Conservation (phyloP, 768 basidiomycete genomes). For the Lenzites betulinus region DNA sequence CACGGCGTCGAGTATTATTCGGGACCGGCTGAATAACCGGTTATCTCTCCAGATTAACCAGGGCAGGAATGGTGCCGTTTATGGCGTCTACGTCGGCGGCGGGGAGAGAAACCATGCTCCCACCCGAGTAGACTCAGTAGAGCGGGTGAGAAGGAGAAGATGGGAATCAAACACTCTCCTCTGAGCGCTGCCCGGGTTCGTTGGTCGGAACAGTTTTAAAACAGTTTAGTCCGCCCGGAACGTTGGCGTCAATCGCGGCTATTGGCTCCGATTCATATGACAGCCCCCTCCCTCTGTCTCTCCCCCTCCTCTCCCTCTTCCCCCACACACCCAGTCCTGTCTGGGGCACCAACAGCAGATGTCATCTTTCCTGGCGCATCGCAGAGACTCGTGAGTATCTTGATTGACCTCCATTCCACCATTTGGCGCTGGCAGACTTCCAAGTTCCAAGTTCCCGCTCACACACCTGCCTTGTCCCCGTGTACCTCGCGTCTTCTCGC, state of each 20-base stretch:
- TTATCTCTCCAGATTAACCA: not conserved
- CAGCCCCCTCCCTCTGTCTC: constrained; percentile 2
- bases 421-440: not conserved
- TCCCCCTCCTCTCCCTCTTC: not conserved
- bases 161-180: too few relatives aligned
- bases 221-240: not conserved
- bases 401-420: not conserved
- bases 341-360: constrained; percentile 4
- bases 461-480: constrained; percentile 2
- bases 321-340: not conserved
- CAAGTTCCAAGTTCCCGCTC: constrained; percentile 5
- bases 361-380: constrained; percentile 17
- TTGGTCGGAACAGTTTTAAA: too few relatives aligned
- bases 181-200: not conserved
- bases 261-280: constrained; percentile 17
- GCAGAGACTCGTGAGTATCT: constrained; percentile 19
- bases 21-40: not conserved
- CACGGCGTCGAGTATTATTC: not conserved
- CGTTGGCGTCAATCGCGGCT: constrained; percentile 14
- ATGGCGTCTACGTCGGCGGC: not conserved
- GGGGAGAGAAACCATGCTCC: too few relatives aligned
- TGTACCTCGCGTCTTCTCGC: not conserved
- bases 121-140: too few relatives aligned
- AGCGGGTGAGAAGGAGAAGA: too few relatives aligned
- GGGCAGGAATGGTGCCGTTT: not conserved